Evolutionary conservation across 1,284 basidiomycete species (phyloP), one percentile per base, ranked within the genome.

Genomic region (Vanrija pseudolonga): DNA sequence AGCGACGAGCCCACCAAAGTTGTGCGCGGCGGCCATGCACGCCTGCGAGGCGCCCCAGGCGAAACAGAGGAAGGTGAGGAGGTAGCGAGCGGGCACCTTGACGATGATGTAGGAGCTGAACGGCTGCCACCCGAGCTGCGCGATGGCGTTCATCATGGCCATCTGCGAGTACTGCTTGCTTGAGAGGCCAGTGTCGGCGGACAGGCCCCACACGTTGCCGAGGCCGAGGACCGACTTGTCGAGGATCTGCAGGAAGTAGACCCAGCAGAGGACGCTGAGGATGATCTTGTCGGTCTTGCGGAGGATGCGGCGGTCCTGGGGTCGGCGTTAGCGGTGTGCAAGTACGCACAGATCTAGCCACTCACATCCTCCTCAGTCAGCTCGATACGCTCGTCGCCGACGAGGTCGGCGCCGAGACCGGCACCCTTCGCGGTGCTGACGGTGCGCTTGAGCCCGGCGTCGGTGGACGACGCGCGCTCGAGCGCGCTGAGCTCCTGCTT

Each of bases 201-300:
- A 50, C 42, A 69, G 56, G 19, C 65, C 65, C 50, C 70, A 69
- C 20, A 65, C 63, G 46, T 71, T 70, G 3, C 64, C 69, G 46
- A 69, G 65, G 24, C 72, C 72, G n/a, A 72, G 56, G 17, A 40
- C 47, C 20, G 53, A 46, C 58, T 74, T 74, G 62, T 74, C 73
- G 38, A 73, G 56, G 45, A 72, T 72, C 50, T 73, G 71, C 18
- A 72, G 60, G 58, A 72, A 69, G 56, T 72, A 72, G 15, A 72
- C 56, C 67, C 63, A 66, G 36, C 63, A 52, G 44, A 71, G 60
- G 45, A 67, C 60, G 28, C 50, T 28, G 8, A 71, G 57, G 26
- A 67, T 63, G 11, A 45, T 42, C 47, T 55, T 61, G 48, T 67
- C 65, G 23, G 63, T 64, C 55, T 67, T 67, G 18, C 60, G 49